Evolutionary conservation across 257 asterid species (phyloP), one percentile per base, ranked within the genome.

Genomic region (Penstemon newberryi): DNA sequence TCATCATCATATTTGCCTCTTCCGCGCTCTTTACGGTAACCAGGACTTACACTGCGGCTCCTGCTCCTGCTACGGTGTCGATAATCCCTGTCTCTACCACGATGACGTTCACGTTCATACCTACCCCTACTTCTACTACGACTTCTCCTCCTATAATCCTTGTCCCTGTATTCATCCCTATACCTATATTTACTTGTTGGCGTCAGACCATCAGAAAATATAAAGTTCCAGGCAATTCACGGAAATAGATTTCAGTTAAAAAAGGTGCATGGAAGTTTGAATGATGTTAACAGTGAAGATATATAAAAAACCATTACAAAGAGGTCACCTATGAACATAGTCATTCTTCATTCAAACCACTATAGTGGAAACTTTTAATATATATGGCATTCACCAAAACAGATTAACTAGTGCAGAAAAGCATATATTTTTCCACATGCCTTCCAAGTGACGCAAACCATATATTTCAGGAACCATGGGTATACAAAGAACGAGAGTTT

Each of bases 61-160:
- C 85, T 71, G 83, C 96, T 87, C 74, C 77, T 80, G 73, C 83
- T 76, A 36, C 91, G 75, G 6, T 70, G 55, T 69, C 78, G 92
- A 70, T 61, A 60, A 49, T 85, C 95, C 74, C 78, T 82, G 72
- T 87, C 91, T 80, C 84, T 86, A 54, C 87, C 89, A 49, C 92
- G 89, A 25, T 25, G 33, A 46, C 84, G 76, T 33, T 90, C 94
- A 40, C 95, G 92, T 8, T 90, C 93, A 78, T 79, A 82, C 73
- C 90, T 83, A 45, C 82, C 95, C 75, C 89, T 81, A 63, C 96
- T 88, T 76, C 95, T 79, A 69, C 95, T 87, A 46, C 86, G 88
- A 83, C 96, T 87, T 75, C 93, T 87, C 87, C 75, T 84, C 61
- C 87, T 73, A 61, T 78, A 65, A 60, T 87, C 97, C 71, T 76